Conservation (phyloP, 345 rosid genomes). For the Populus ilicifolia region DNA sequence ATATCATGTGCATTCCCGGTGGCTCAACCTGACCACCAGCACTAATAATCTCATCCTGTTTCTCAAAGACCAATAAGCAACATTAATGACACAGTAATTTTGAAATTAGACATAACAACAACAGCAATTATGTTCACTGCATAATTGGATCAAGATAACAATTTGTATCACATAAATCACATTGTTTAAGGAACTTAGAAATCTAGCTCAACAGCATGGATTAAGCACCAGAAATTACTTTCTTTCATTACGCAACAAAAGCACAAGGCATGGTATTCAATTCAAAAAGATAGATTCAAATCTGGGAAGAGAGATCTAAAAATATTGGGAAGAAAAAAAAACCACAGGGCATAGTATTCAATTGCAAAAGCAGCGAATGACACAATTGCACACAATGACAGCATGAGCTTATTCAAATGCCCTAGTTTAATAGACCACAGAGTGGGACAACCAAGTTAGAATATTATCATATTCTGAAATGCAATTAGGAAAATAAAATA, state of each 20-base stretch:
- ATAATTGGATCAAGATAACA: not conserved
- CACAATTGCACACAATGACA: too few species aligned
- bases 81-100: not conserved
- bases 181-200: not conserved
- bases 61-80: conserved; percentile 2
- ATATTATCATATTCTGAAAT: too few species aligned
- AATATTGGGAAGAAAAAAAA: too few species aligned
- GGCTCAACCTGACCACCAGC: conserved; percentile 85
- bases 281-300: too few species aligned
- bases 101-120: not conserved
- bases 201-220: not conserved
- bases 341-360: too few species aligned
- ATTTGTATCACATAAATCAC: not conserved
- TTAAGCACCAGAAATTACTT: not conserved
- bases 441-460: too few species aligned
- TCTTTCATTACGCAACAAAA: not conserved
- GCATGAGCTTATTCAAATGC: too few species aligned
- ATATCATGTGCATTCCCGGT: conserved; percentile 94
- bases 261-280: too few species aligned
- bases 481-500: too few species aligned
- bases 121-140: not conserved
- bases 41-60: conserved; percentile 71
- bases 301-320: too few species aligned
- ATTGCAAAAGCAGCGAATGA: too few species aligned
- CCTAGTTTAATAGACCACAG: too few species aligned